These are phyloP conservation scores for Juncus effusus DNA, from an alignment of 176 grass and related monocot species.

Conservation along the genomic window DNA sequence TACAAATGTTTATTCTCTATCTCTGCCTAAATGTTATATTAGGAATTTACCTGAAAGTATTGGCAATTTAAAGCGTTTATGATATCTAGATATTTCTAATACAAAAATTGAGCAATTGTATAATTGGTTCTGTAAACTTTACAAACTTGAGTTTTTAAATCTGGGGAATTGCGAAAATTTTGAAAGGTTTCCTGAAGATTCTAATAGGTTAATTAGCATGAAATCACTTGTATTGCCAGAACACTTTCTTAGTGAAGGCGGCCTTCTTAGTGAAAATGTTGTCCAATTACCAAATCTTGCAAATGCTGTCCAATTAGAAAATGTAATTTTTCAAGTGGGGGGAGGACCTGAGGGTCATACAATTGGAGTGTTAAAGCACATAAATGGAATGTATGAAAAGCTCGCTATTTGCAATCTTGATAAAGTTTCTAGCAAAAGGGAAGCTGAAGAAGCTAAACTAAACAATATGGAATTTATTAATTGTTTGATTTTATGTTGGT, in stretches of 20 bases:
- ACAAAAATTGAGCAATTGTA: conserved; percentile 12
- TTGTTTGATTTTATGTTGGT: neutral
- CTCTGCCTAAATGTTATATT: neutral
- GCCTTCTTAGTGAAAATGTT: neutral
- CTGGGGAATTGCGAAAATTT: conserved; percentile 8
- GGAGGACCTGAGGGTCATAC: neutral
- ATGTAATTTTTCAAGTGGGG: neutral
- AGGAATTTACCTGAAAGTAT: conserved; percentile 9
- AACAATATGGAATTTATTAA: conserved; percentile 7
- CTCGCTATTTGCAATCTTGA: neutral
- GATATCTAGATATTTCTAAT: conserved; percentile 11
- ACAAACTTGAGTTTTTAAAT: conserved; percentile 14
- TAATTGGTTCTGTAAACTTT: conserved; percentile 7
- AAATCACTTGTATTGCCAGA: neutral
- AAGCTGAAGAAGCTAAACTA: conserved; percentile 11
- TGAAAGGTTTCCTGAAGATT: conserved; percentile 7
- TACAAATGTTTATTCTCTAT: conserved; percentile 1
- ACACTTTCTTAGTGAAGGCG: neutral
- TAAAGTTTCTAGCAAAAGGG: neutral
- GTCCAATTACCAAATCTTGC: conserved; percentile 10
- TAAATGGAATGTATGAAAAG: neutral
- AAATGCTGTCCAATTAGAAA: neutral
- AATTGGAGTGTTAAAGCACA: conserved; percentile 5
- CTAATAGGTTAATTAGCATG: conserved; percentile 1
- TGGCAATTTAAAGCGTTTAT: conserved; percentile 7